These are phyloP conservation scores for Medicago lupulina DNA, from an alignment of 306 rosid species.

Conservation along the genomic window DNA sequence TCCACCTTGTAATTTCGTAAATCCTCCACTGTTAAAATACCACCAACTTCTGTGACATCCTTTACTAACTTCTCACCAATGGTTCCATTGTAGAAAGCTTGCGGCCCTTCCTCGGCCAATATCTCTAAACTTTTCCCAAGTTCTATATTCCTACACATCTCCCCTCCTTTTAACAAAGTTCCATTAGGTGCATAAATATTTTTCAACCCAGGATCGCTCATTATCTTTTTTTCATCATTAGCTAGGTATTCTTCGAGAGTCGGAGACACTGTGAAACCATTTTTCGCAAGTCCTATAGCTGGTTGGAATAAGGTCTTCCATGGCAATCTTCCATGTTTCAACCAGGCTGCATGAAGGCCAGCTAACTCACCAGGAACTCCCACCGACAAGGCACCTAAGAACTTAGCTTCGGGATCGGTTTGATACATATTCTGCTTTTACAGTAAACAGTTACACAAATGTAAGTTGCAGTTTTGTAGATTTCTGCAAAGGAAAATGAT, in stretches of 20 bases:
- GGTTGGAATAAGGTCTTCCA: slow-evolving; percentile 83
- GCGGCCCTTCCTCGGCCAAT: slow-evolving; percentile 76
- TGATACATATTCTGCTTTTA: slow-evolving; percentile 80
- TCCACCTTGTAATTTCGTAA: slow-evolving; percentile 72
- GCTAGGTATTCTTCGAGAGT: slow-evolving; percentile 49
- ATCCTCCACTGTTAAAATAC: slow-evolving; percentile 90
- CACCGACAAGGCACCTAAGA: slow-evolving; percentile 65
- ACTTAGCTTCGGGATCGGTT: slow-evolving; percentile 58
- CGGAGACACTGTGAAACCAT: slow-evolving; percentile 69
- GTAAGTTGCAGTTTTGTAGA: slow-evolving; percentile 31
- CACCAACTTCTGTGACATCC: slow-evolving; percentile 82
- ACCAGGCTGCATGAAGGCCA: slow-evolving; percentile 91
- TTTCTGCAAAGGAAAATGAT: not conserved
- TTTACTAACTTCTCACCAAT: slow-evolving; percentile 77
- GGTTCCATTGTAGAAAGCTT: slow-evolving; percentile 80
- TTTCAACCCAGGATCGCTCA: slow-evolving; percentile 75
- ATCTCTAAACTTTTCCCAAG: slow-evolving; percentile 69
- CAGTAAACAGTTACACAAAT: slow-evolving; percentile 33
- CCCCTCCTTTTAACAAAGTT: slow-evolving; percentile 62
- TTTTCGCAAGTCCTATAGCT: slow-evolving; percentile 74
- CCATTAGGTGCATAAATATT: slow-evolving; percentile 76
- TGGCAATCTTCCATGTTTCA: slow-evolving; percentile 69
- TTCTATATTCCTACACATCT: slow-evolving; percentile 69
- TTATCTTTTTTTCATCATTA: slow-evolving; percentile 27
- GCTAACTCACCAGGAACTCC: slow-evolving; percentile 96